Evolutionary conservation across 805 yeast species (phyloP).

Genomic region (Myxozyma geophila): DNA sequence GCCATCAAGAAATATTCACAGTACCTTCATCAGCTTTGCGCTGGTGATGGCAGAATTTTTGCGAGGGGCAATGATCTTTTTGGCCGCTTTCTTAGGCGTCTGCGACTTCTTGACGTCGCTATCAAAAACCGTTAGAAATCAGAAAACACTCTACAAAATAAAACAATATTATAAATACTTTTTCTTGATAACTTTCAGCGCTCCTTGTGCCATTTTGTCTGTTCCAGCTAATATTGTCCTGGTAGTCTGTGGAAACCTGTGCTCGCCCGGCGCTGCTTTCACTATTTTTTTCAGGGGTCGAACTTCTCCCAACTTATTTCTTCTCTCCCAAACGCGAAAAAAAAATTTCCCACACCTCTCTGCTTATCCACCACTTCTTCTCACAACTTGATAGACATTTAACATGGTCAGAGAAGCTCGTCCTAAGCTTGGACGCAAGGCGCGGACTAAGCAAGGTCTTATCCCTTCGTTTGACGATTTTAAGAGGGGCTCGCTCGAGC

Average conservation of each 20-base stretch:
- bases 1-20: too few relatives aligned
- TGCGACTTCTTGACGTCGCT: slow-evolving; percentile 11
- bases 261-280: not conserved
- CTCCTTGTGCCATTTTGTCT: slow-evolving; percentile 47
- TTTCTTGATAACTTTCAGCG: slow-evolving; percentile 41
- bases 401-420: slow-evolving; percentile 20
- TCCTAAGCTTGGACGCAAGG: slow-evolving; percentile 82
- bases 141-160: not conserved
- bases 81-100: slow-evolving; percentile 65
- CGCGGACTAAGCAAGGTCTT: slow-evolving; percentile 87
- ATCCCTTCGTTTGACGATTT: slow-evolving; percentile 91
- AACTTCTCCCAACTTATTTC: not conserved
- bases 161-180: slow-evolving; percentile 14
- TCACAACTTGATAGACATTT: not conserved
- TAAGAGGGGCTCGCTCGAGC: slow-evolving; percentile 54
- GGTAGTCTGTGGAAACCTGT: not conserved
- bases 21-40: slow-evolving; percentile 47
- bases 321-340: not conserved
- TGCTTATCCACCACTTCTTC: not conserved
- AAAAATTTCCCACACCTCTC: slow-evolving; percentile 1
- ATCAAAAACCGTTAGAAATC: slow-evolving; percentile 1
- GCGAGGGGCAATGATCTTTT: slow-evolving; percentile 69
- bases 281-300: slow-evolving; percentile 14
- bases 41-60: slow-evolving; percentile 58
- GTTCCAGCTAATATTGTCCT: not conserved